Evolutionary conservation across 345 rosid species (phyloP).

Genomic region (Brassica incana): DNA sequence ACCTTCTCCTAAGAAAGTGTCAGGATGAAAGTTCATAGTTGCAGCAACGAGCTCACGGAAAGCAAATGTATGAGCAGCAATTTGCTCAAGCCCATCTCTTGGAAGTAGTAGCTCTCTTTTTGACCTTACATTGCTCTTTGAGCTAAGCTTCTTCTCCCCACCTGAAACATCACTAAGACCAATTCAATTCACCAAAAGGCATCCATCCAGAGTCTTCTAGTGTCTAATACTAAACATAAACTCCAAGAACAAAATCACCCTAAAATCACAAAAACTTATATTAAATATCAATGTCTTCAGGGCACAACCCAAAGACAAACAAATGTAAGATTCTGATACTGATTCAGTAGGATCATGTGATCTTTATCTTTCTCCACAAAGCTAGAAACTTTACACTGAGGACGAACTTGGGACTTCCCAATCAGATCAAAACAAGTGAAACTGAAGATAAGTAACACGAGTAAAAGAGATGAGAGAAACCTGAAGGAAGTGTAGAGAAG

Average conservation of each 20-base stretch:
- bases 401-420: neutral
- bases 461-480: slow-evolving; percentile 39
- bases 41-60: slow-evolving; percentile 91
- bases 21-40: slow-evolving; percentile 85
- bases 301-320: neutral
- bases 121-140: slow-evolving; percentile 63
- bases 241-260: slow-evolving; percentile 15
- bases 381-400: slow-evolving; percentile 14
- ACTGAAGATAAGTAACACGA: slow-evolving; percentile 27
- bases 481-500: slow-evolving; percentile 70
- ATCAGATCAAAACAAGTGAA: slow-evolving; percentile 41
- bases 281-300: neutral
- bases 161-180: slow-evolving; percentile 55
- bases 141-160: slow-evolving; percentile 60
- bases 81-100: slow-evolving; percentile 61
- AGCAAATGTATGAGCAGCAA: slow-evolving; percentile 87
- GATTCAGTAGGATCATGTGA: slow-evolving; percentile 22
- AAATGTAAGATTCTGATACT: slow-evolving; percentile 26
- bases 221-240: neutral
- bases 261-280: neutral
- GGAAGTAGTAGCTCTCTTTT: slow-evolving; percentile 59
- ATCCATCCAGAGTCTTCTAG: neutral
- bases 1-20: slow-evolving; percentile 95
- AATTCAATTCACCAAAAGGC: neutral
- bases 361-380: slow-evolving; percentile 8